These are phyloP conservation scores for Mycena kentingensis DNA, from an alignment of 768 basidiomycete species.

Conservation along the genomic window DNA sequence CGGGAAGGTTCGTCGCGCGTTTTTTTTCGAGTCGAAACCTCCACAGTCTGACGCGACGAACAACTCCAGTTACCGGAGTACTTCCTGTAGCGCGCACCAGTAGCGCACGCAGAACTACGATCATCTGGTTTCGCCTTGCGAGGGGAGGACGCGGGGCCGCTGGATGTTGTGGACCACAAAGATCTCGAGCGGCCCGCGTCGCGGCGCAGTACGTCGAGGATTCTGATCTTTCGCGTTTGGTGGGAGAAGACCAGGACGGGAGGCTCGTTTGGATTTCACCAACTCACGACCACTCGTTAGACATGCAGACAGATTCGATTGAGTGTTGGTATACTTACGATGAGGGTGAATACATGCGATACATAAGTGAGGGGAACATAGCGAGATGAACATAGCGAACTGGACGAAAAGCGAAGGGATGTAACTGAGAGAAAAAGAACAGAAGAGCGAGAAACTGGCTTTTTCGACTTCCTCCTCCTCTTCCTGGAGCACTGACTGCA, in stretches of 20 bases:
- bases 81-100: constrained; percentile 50
- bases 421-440: neutral
- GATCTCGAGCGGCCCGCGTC: no score
- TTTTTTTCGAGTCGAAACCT: constrained; percentile 10
- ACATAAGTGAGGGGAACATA: no score
- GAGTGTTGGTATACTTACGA: no score
- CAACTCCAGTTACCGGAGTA: constrained; percentile 72
- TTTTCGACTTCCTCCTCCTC: neutral
- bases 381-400: no score
- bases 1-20: constrained; percentile 57
- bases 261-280: no score
- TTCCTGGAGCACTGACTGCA: constrained; percentile 3
- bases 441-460: neutral
- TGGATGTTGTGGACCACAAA: constrained; percentile 1
- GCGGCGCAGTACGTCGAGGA: neutral
- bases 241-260: no score
- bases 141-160: no score
- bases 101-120: neutral
- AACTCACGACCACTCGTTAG: no score
- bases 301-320: no score
- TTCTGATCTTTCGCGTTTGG: no score
- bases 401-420: neutral
- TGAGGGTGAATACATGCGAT: no score
- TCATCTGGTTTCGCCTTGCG: neutral
- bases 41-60: constrained; percentile 8